Conservation (phyloP, 192 early-diverging fungal species). For the Mortierella hygrophila region DNA sequence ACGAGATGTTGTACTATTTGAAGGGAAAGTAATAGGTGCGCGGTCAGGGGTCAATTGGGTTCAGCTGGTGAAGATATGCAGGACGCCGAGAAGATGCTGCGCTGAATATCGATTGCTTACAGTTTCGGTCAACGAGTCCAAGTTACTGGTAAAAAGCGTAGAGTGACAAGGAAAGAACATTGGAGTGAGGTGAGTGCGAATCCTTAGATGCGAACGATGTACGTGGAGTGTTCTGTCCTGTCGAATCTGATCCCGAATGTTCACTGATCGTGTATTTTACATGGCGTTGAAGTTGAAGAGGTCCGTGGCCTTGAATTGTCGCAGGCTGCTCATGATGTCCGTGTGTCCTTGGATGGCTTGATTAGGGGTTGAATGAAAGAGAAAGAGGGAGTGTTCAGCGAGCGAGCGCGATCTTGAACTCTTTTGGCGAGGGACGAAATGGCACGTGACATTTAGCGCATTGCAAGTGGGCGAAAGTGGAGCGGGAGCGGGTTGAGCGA, state of each 20-base stretch:
- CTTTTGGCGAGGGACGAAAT: too few relatives aligned
- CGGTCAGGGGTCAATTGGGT: not conserved
- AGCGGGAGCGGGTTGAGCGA: not conserved
- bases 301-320: conserved; percentile 86
- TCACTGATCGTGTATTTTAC: conserved; percentile 48
- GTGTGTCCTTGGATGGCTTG: not conserved
- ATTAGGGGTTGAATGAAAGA: not conserved
- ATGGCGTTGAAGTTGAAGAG: conserved; percentile 96
- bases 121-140: conserved; percentile 95
- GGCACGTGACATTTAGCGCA: not conserved
- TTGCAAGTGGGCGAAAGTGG: not conserved
- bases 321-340: conserved; percentile 54
- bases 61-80: not conserved
- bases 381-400: not conserved
- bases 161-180: not conserved
- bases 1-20: conserved; percentile 89
- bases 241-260: not conserved
- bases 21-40: not conserved
- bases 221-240: not conserved
- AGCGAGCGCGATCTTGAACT: not conserved
- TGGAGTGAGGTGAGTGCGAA: conserved; percentile 1
- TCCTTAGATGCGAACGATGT: not conserved
- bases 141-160: conserved; percentile 70
- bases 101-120: conserved; percentile 57
- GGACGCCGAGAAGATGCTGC: not conserved